Evolutionary conservation across 1,284 basidiomycete species (phyloP).

Genomic region (Kalmanozyma brasiliensis): DNA sequence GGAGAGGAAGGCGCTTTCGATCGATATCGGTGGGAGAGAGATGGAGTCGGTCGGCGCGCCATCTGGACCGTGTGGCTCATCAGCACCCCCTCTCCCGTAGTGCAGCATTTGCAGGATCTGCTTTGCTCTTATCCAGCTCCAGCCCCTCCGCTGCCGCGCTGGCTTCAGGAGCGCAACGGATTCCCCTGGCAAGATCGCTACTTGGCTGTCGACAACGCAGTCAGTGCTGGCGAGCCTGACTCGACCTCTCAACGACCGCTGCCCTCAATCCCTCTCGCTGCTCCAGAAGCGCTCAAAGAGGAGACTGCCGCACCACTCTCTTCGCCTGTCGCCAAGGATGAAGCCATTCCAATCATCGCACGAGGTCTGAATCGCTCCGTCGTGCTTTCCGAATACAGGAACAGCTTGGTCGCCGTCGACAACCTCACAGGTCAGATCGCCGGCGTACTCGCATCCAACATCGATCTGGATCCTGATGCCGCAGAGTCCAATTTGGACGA

Average conservation of each 20-base stretch:
- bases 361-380: slow-evolving; percentile 4
- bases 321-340: neutral
- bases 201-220: neutral
- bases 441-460: slow-evolving; percentile 47
- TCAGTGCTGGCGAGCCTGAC: too few relatives aligned
- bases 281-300: neutral
- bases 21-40: slow-evolving; percentile 30
- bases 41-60: slow-evolving; percentile 36
- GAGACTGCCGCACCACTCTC: neutral
- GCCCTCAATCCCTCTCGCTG: neutral
- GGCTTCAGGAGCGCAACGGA: slow-evolving; percentile 29
- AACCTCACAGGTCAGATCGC: slow-evolving; percentile 54
- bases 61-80: slow-evolving; percentile 58
- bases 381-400: slow-evolving; percentile 30
- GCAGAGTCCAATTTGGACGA: too few relatives aligned
- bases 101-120: slow-evolving; percentile 31
- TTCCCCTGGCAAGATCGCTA: slow-evolving; percentile 44
- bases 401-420: slow-evolving; percentile 57
- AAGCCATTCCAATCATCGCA: neutral
- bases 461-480: slow-evolving; percentile 23
- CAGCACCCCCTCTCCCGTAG: slow-evolving; percentile 39
- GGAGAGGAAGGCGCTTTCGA: slow-evolving; percentile 47
- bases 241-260: slow-evolving; percentile 3
- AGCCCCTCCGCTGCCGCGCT: slow-evolving; percentile 24
- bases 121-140: slow-evolving; percentile 32